Evolutionary conservation across 345 rosid species (phyloP).

Genomic region (Populus tremula): DNA sequence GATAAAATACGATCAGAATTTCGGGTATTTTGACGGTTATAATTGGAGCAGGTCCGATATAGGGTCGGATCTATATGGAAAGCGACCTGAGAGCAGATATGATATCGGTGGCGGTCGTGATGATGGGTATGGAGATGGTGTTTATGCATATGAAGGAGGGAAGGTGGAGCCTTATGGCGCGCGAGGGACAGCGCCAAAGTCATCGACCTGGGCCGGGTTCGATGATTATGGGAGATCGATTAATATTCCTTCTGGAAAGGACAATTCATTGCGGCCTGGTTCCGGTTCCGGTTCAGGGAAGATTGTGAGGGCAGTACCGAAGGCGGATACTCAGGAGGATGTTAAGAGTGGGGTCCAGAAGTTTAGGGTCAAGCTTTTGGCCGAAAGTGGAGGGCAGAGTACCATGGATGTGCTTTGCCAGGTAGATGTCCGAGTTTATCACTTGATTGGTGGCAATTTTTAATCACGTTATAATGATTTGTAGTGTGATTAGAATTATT

Average conservation of each 20-base stretch:
- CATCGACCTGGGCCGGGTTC: constrained; percentile 64
- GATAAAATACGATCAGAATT: constrained; percentile 50
- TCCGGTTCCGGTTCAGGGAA: constrained; percentile 47
- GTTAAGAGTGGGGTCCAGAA: constrained; percentile 85
- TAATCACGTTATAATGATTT: not conserved
- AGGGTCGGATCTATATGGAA: constrained; percentile 62
- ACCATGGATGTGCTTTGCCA: constrained; percentile 93
- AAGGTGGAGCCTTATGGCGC: constrained; percentile 91
- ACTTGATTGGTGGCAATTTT: not conserved
- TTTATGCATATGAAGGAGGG: constrained; percentile 79
- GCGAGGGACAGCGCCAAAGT: constrained; percentile 82
- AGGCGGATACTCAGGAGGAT: constrained; percentile 79
- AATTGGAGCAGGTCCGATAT: constrained; percentile 43
- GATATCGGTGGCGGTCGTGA: constrained; percentile 34
- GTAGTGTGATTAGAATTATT: not conserved
- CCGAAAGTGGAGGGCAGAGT: constrained; percentile 81
- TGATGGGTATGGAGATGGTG: constrained; percentile 75
- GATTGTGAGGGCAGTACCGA: constrained; percentile 90
- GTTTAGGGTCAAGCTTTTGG: constrained; percentile 82
- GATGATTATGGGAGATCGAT: constrained; percentile 94
- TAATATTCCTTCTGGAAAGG: constrained; percentile 56
- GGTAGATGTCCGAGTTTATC: constrained; percentile 31
- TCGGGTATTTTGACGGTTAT: constrained; percentile 44
- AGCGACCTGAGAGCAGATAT: constrained; percentile 52
- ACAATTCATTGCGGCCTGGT: constrained; percentile 28